Conservation (phyloP, 1,284 basidiomycete genomes). For the Ganoderma boninense region DNA sequence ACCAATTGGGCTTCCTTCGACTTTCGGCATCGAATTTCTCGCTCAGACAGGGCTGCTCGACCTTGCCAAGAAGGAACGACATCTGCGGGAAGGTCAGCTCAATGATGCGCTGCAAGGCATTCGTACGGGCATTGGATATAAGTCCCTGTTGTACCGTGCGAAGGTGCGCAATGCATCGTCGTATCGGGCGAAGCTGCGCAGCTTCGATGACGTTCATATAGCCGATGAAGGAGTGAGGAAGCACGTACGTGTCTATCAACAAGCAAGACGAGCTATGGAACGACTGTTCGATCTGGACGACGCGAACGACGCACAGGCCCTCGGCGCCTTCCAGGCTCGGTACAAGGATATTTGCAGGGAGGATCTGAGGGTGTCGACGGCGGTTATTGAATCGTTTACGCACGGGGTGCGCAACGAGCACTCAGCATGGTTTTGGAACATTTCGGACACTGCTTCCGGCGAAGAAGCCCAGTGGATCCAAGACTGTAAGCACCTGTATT, state of each 20-base stretch:
- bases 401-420: not conserved
- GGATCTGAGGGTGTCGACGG: not conserved
- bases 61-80: not conserved
- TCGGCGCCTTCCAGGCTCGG: not conserved
- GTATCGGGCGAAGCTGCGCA: not conserved
- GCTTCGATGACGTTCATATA: slow-evolving; percentile 11
- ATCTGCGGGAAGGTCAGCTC: slow-evolving; percentile 2
- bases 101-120: slow-evolving; percentile 12
- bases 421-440: slow-evolving; percentile 12
- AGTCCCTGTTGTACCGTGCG: slow-evolving; percentile 7
- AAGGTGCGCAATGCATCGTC: slow-evolving; percentile 11
- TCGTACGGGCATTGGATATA: slow-evolving; percentile 13
- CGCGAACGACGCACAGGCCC: not conserved
- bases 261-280: not conserved
- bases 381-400: slow-evolving; percentile 2
- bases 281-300: not conserved
- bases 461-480: not conserved
- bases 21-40: not conserved
- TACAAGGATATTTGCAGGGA: not conserved
- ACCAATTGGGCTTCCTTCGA: not conserved
- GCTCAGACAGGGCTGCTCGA: too few species aligned
- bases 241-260: slow-evolving; percentile 2
- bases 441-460: not conserved
- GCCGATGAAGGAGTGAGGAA: not conserved
- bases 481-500: not conserved